These are phyloP conservation scores for Erodium chrysanthum DNA, from an alignment of 441 rosid genomes.

Conservation along the genomic window DNA sequence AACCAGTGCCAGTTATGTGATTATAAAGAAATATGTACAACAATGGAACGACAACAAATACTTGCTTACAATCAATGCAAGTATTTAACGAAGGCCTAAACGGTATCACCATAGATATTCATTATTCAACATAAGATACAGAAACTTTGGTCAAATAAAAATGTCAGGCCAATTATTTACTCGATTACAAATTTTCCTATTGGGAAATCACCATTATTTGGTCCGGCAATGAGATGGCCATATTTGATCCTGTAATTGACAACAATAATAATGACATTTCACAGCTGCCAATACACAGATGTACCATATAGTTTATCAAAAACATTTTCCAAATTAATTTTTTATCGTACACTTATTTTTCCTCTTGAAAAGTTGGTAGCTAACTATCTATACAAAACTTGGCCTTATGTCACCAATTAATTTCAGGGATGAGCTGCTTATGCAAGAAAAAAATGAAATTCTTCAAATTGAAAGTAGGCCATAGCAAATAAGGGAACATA, in stretches of 20 bases:
- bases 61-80: not conserved
- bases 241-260: not conserved
- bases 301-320: not conserved
- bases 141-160: not conserved
- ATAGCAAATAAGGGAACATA: slow-evolving; percentile 25
- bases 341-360: not conserved
- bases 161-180: not conserved
- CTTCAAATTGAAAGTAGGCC: not conserved
- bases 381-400: not conserved
- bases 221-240: not conserved
- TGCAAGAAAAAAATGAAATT: not conserved
- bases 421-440: not conserved
- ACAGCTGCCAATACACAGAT: not conserved
- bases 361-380: not conserved
- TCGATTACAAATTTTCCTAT: not conserved
- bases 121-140: not conserved
- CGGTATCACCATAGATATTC: no score
- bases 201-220: not conserved
- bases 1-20: slow-evolving; percentile 10
- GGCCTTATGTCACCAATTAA: not conserved
- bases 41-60: not conserved
- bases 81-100: not conserved
- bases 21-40: not conserved
- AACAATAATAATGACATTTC: not conserved
- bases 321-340: not conserved